These are phyloP conservation scores for Cunninghamia lanceolata DNA, from an alignment of 75 land plant species.

Conservation along the genomic window DNA sequence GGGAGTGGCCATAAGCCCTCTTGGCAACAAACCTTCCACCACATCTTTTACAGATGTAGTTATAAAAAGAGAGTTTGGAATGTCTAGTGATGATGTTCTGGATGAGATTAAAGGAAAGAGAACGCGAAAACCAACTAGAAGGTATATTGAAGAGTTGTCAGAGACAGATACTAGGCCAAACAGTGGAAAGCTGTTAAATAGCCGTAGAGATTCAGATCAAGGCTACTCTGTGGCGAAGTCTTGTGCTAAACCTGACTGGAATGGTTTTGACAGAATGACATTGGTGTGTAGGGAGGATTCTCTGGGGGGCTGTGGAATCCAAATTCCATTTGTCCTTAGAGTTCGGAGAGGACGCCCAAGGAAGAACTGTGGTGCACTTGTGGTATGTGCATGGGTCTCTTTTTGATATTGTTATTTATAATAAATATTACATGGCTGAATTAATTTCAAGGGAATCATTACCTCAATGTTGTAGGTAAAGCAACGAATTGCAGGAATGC, in stretches of 20 bases:
- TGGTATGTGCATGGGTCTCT: background rate
- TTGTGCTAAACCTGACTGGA: conserved; percentile 9
- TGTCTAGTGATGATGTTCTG: conserved; percentile 14
- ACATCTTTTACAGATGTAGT: background rate
- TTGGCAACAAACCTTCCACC: background rate
- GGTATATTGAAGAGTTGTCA: conserved; percentile 92
- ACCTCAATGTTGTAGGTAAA: conserved; percentile 4
- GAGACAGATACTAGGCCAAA: conserved; percentile 37
- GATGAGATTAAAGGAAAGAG: conserved; percentile 57
- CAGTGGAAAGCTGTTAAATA: conserved; percentile 19
- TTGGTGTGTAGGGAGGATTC: conserved; percentile 13
- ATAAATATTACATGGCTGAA: background rate
- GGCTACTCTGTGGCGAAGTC: conserved; percentile 8
- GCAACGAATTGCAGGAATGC: background rate
- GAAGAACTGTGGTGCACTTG: conserved; percentile 13
- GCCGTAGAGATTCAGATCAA: conserved; percentile 16
- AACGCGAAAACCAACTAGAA: conserved; percentile 80
- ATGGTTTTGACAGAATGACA: conserved; percentile 6
- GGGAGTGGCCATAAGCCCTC: conserved; percentile 6
- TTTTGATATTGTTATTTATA: background rate
- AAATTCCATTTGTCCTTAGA: conserved; percentile 16
- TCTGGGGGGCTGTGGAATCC: conserved; percentile 10
- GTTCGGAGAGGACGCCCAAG: conserved; percentile 24
- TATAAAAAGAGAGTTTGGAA: conserved; percentile 8
- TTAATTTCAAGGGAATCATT: background rate